These are phyloP conservation scores for Diutina scorzettiae DNA, from an alignment of 1,139 yeast species.

Conservation along the genomic window DNA sequence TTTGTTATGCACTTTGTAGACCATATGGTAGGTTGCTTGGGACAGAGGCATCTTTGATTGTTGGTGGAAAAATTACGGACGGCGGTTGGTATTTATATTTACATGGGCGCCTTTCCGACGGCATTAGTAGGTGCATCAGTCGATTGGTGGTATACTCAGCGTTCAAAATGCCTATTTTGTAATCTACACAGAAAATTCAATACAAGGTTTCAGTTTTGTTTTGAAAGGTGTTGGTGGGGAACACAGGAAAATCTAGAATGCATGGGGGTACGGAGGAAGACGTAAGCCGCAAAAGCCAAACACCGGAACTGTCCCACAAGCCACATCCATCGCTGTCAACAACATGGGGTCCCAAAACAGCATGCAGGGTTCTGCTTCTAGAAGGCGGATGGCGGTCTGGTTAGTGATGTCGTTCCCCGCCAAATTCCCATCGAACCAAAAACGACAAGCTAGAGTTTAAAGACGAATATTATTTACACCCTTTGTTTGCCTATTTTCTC, in stretches of 20 bases:
- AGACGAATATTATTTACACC: too few relatives aligned
- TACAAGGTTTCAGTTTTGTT: neutral
- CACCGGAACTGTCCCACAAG: too few relatives aligned
- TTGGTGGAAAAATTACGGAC: neutral
- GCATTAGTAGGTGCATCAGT: neutral
- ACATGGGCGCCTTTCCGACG: neutral
- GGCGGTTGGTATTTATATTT: neutral
- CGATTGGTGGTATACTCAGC: neutral
- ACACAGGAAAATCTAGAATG: neutral
- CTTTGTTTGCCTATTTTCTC: too few relatives aligned
- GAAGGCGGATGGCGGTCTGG: too few relatives aligned
- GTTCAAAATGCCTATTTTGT: neutral
- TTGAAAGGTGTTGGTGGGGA: neutral
- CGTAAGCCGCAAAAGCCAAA: too few relatives aligned
- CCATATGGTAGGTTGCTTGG: conserved; percentile 33
- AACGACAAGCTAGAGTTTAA: too few relatives aligned
- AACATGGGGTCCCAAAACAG: too few relatives aligned
- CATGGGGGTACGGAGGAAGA: neutral
- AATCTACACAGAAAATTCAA: neutral
- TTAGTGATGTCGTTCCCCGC: too few relatives aligned
- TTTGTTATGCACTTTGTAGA: conserved; percentile 57
- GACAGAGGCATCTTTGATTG: neutral
- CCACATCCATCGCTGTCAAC: too few relatives aligned
- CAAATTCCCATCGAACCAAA: too few relatives aligned
- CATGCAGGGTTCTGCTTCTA: too few relatives aligned